phyloP scores from a whole-genome alignment of 768 basidiomycete species.

The Mycena belliarum region DNA sequence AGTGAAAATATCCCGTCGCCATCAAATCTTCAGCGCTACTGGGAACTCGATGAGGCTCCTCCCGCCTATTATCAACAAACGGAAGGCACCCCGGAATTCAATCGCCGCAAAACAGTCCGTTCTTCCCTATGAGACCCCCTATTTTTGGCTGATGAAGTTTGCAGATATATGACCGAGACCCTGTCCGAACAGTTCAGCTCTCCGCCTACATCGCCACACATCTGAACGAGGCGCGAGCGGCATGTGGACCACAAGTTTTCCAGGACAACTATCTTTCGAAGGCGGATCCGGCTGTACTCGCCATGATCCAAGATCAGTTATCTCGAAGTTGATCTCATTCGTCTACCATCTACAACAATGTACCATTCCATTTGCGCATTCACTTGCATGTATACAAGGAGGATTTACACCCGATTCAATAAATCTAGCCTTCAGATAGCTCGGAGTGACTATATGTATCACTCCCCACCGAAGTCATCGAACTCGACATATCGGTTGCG shows the following conservation, averaged over 20 bases:
- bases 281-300: conserved; percentile 72
- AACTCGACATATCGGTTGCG: conserved; percentile 57
- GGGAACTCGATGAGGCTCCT: conserved; percentile 69
- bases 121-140: background rate
- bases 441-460: conserved; percentile 44
- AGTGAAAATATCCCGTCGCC: conserved; percentile 31
- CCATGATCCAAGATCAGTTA: conserved; percentile 65
- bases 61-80: conserved; percentile 59
- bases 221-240: conserved; percentile 63
- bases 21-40: conserved; percentile 56
- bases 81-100: conserved; percentile 72
- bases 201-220: conserved; percentile 57
- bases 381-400: background rate
- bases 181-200: conserved; percentile 68
- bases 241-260: conserved; percentile 60
- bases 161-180: conserved; percentile 72
- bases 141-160: background rate
- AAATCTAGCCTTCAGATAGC: conserved; percentile 40
- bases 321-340: conserved; percentile 11
- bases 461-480: conserved; percentile 45
- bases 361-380: background rate
- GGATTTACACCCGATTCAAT: background rate
- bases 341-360: background rate
- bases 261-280: conserved; percentile 59
- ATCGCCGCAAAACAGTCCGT: conserved; percentile 71